Evolutionary conservation across 345 rosid species (phyloP), one percentile per base, ranked within the genome.

Genomic region (Isatis tinctoria): DNA sequence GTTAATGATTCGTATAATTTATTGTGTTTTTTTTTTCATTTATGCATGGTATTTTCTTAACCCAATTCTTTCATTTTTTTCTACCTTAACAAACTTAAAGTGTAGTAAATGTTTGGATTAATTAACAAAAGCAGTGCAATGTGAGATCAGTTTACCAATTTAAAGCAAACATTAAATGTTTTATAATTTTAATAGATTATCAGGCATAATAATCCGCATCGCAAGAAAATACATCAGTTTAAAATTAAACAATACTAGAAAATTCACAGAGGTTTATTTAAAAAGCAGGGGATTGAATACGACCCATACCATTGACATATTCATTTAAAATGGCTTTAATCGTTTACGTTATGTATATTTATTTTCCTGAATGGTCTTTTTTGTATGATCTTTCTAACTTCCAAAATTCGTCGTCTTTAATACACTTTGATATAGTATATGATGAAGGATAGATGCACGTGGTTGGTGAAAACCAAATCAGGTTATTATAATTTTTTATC

Each of bases 251-350:
- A 60, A 49, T 11, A 12, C 41, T 37, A 45, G 4, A 39, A 40
- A 39, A 40, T 8, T 30, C 44, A 40, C 11, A 10, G 6, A 33
- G 8, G 37, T 18, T 39, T 60, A 13, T 32, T 26, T 24, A 8
- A 28, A 11, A 49, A 44, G 49, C 30, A 73, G 30, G 64, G 76
- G 13, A 65, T 56, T 2, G 57, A 65, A 56, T 32, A 56, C 47
- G 65, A 45, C 72, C 77, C 71, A 74, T 56, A 24, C 20, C 71
- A 56, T 44, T 65, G 22, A 44, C 58, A 67, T 59, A n/a, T n/a
- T n/a, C n/a, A n/a, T n/a, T n/a, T n/a, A n/a, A 8, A 13, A 74
- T 65, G 60, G 14, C 59, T 61, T 13, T 39, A 52, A 40, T 30
- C 49, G 22, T 26, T 33, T 5, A 33, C 2, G 41, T 28, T 39